Evolutionary conservation across 192 early-diverging fungal genomes (phyloP), one percentile per base, ranked within the genome.

Genomic region (Phlyctochytrium planicorne): DNA sequence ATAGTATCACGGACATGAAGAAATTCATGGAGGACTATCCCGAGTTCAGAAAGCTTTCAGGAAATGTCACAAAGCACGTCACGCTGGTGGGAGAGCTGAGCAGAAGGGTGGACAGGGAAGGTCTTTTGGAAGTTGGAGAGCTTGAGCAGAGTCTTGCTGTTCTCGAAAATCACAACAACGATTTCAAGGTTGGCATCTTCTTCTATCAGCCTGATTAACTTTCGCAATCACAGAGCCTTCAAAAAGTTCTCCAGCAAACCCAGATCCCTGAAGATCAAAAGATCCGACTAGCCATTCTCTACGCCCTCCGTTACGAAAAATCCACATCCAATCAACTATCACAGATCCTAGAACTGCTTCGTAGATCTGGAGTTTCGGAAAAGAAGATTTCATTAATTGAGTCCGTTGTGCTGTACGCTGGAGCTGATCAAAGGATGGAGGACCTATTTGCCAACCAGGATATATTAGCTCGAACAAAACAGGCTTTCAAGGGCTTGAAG

Each of bases 21-120:
- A 84, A 90, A 53, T 99, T 99, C 87, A 93, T 99, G 10, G 95
- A 99, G 74, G 93, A 94, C 50, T 99, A 99, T 68, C 97, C 97
- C 3, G 97, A 99, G 67, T 98, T 99, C 70, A 80, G 93, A 66
- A 97, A 96, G 76, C 82, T 99, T 17, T 91, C 90, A 27, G 95
- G 95, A 6, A 99, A 99, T 72, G 97, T 99, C 14, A 91, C 91
- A 17, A 99, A 99, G 68, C 97, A 99, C 76, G 97, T 99, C 6
- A 91, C 97, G 6, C 75, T 99, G n/a, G 94, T 97, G 25, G 88
- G 93, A n/a, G 97, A 99, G 76, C 81, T 98, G 35, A 94, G 92
- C 71, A 83, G 93, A 23, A 68, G 88, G 32, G 93, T 98, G 16
- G 85, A 84, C 0, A 70, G 82, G 66, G 84, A 90, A 14, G 80